Percentiles rank a stretch among this genome's conserved stretches.
phyloP scores from a whole-genome alignment of 73 alveolate genomes.

The Paramecium caudatum region DNA sequence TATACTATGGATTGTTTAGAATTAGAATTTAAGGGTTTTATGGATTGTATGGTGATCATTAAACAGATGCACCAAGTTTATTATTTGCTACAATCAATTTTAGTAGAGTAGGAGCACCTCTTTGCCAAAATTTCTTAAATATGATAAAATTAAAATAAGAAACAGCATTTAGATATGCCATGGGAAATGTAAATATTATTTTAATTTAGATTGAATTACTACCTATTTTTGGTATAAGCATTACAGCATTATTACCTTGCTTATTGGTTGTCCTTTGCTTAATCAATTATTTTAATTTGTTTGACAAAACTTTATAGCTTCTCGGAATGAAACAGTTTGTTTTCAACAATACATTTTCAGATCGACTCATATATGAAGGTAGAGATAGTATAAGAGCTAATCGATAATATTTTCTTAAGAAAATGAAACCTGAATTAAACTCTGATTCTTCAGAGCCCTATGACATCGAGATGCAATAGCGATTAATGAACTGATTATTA shows the following conservation, averaged over 20 bases:
- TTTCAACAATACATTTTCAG: slow-evolving; percentile 59
- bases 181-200: slow-evolving; percentile 65
- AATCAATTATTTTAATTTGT: slow-evolving; percentile 67
- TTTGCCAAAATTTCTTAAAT: slow-evolving; percentile 65
- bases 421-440: background rate
- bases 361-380: slow-evolving; percentile 72
- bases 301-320: slow-evolving; percentile 23
- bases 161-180: slow-evolving; percentile 73
- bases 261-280: slow-evolving; percentile 62
- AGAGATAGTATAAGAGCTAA: slow-evolving; percentile 1
- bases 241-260: slow-evolving; percentile 71
- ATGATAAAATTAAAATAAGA: slow-evolving; percentile 61
- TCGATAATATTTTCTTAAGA: background rate
- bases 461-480: background rate
- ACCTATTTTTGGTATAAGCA: slow-evolving; percentile 68
- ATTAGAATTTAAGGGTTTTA: slow-evolving; percentile 70
- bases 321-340: slow-evolving; percentile 67
- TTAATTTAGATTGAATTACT: slow-evolving; percentile 49
- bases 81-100: slow-evolving; percentile 75
- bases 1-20: slow-evolving; percentile 73
- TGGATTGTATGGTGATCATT: slow-evolving; percentile 67
- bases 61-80: slow-evolving; percentile 77
- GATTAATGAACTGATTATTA: background rate
- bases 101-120: slow-evolving; percentile 76
- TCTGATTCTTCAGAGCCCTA: slow-evolving; percentile 20